A percentile compares a stretch with the other conserved stretches of the same genome.
These are phyloP conservation scores for Penicillium sp. DNA, from an alignment of 2,329 filamentous ascomycete genomes.

Conservation along the genomic window DNA sequence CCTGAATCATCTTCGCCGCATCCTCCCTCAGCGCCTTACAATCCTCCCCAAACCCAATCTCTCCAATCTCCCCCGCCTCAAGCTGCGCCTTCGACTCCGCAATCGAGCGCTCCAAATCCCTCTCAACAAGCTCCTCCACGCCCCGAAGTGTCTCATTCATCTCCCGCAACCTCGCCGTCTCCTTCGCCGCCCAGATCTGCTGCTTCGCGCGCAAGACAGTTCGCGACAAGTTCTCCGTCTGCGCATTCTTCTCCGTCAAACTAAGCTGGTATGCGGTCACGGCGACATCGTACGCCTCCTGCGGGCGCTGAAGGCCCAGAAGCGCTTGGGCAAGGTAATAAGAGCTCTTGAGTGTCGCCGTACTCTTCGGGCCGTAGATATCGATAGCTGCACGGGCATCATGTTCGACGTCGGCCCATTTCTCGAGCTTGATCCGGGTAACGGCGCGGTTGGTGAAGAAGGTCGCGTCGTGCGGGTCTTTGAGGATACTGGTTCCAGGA, in stretches of 20 bases:
- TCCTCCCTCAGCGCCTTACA: slow-evolving; percentile 58
- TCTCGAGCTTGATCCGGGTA: slow-evolving; percentile 70
- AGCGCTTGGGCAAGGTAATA: slow-evolving; percentile 85
- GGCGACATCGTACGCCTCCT: slow-evolving; percentile 71
- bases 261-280: slow-evolving; percentile 72
- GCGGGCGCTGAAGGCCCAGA: slow-evolving; percentile 68
- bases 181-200: slow-evolving; percentile 76
- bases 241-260: slow-evolving; percentile 62
- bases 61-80: slow-evolving; percentile 47
- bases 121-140: slow-evolving; percentile 43
- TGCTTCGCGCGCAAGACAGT: slow-evolving; percentile 81
- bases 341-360: slow-evolving; percentile 73
- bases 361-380: slow-evolving; percentile 53
- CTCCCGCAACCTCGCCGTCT: slow-evolving; percentile 52
- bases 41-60: slow-evolving; percentile 70
- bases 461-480: slow-evolving; percentile 73
- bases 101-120: slow-evolving; percentile 41
- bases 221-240: slow-evolving; percentile 68
- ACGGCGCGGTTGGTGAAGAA: slow-evolving; percentile 91
- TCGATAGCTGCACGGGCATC: slow-evolving; percentile 77
- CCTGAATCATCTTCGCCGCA: slow-evolving; percentile 48
- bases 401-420: slow-evolving; percentile 72
- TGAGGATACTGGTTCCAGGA: slow-evolving; percentile 63
- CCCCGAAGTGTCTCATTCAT: slow-evolving; percentile 44
- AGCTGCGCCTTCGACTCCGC: slow-evolving; percentile 36